Evolutionary conservation across 768 basidiomycete species (phyloP).

Genomic region (Fomitopsis pulvina): DNA sequence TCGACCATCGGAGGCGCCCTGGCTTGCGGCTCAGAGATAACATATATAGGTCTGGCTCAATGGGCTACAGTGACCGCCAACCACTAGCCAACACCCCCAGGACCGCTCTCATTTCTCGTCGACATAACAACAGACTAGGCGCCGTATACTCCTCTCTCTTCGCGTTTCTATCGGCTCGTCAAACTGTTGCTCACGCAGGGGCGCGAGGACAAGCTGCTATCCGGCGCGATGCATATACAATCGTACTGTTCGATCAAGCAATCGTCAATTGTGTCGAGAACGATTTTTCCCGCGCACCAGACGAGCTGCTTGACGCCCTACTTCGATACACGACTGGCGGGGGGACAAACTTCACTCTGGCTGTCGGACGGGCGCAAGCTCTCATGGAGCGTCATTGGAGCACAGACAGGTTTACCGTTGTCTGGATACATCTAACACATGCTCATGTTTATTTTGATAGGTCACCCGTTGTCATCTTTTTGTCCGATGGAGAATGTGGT

Average conservation of each 20-base stretch:
- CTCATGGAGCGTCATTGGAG: conserved; percentile 45
- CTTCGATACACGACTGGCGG: conserved; percentile 25
- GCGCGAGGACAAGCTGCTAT: no score
- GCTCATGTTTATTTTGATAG: background rate
- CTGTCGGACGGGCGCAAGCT: conserved; percentile 28
- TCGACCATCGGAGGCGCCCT: no score
- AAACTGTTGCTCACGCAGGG: conserved; percentile 19
- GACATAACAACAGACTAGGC: conserved; percentile 44
- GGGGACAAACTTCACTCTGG: conserved; percentile 39
- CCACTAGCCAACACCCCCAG: conserved; percentile 41
- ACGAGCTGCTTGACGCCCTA: conserved; percentile 34
- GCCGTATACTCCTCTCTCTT: conserved; percentile 52
- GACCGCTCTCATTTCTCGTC: conserved; percentile 29
- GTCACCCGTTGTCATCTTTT: conserved; percentile 42
- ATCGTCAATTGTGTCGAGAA: conserved; percentile 28
- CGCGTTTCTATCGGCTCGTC: conserved; percentile 50
- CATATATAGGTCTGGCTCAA: conserved; percentile 48
- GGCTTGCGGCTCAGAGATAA: no score
- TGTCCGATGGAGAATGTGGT: conserved; percentile 47
- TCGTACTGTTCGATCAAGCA: conserved; percentile 37
- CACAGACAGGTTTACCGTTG: conserved; percentile 34
- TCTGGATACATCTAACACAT: background rate
- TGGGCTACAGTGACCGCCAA: conserved; percentile 32
- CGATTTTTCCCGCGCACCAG: conserved; percentile 40
- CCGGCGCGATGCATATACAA: conserved; percentile 49